Percentiles rank a stretch among this genome's conserved stretches.
Evolutionary conservation across 2,329 filamentous ascomycete genomes (phyloP).

Genomic region (Monosporascus ibericus): DNA sequence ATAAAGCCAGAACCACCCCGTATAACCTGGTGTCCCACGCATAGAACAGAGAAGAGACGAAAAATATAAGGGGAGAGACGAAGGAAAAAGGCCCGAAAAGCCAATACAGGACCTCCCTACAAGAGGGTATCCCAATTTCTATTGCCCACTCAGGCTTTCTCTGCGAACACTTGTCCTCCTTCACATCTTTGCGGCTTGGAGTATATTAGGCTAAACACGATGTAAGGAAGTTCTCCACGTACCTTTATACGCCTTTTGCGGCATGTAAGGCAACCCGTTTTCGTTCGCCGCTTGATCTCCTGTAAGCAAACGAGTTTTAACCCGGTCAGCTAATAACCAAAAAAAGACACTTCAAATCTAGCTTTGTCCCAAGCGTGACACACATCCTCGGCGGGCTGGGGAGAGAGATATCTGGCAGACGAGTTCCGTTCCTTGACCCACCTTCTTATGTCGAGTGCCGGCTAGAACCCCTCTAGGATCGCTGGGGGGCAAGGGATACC

Average conservation of each 20-base stretch:
- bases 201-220: too few species aligned
- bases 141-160: too few species aligned
- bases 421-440: conserved; percentile 20
- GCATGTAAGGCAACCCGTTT: conserved; percentile 58
- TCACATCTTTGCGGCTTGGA: too few species aligned
- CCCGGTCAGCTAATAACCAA: conserved; percentile 19
- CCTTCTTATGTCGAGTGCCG: conserved; percentile 51
- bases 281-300: conserved; percentile 59
- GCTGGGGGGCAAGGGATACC: conserved; percentile 41
- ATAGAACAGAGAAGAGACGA: too few species aligned
- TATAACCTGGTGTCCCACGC: too few species aligned
- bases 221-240: conserved; percentile 16
- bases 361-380: conserved; percentile 1
- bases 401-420: conserved; percentile 1
- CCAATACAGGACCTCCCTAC: too few species aligned
- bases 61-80: too few species aligned
- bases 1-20: too few species aligned
- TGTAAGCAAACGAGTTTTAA: conserved; percentile 24
- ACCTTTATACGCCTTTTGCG: conserved; percentile 59
- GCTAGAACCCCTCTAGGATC: conserved; percentile 42
- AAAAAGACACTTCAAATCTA: not conserved
- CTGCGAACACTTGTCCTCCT: too few species aligned
- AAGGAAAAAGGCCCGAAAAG: too few species aligned
- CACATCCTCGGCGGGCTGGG: not conserved
- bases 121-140: too few species aligned